Conservation (phyloP, 768 basidiomycete genomes). For the Dacryopinax primogenitus region DNA sequence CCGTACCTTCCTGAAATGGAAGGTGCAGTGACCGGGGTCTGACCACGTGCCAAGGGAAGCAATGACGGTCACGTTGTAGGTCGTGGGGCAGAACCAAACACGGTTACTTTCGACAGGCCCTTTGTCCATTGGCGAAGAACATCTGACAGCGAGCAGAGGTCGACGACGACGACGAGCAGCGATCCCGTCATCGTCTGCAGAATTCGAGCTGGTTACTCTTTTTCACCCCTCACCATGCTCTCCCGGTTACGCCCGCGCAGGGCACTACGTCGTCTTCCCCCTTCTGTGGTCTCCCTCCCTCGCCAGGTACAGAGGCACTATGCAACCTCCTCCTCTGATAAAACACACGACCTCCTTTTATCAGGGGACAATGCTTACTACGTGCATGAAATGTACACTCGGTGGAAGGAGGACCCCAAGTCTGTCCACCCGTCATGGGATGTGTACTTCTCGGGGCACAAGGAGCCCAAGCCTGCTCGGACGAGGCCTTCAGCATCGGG, state of each 20-base stretch:
- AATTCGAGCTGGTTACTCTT: not conserved
- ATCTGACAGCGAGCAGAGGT: no score
- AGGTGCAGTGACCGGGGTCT: not conserved
- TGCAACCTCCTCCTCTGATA: not conserved
- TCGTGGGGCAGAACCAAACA: not conserved
- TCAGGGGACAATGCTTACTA: slow-evolving; percentile 94
- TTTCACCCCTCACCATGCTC: not conserved
- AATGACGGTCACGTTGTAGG: not conserved
- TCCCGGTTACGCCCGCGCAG: not conserved
- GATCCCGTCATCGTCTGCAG: not conserved
- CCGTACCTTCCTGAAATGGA: not conserved
- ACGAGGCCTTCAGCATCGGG: not conserved
- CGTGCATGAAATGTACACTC: slow-evolving; percentile 87
- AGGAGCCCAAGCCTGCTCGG: slow-evolving; percentile 44
- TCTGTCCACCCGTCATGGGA: slow-evolving; percentile 93
- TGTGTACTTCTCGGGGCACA: slow-evolving; percentile 85
- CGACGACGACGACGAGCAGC: not conserved
- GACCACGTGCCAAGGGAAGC: not conserved
- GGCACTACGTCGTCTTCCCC: not conserved
- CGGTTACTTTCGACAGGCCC: no score
- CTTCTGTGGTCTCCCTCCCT: not conserved
- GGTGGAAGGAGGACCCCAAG: slow-evolving; percentile 79
- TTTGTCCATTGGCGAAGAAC: no score
- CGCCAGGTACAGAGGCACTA: not conserved
- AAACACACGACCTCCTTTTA: slow-evolving; percentile 43